Evolutionary conservation across 129 eudicot species (phyloP), one percentile per base, ranked within the genome.

Genomic region (Flaveria trinervia): DNA sequence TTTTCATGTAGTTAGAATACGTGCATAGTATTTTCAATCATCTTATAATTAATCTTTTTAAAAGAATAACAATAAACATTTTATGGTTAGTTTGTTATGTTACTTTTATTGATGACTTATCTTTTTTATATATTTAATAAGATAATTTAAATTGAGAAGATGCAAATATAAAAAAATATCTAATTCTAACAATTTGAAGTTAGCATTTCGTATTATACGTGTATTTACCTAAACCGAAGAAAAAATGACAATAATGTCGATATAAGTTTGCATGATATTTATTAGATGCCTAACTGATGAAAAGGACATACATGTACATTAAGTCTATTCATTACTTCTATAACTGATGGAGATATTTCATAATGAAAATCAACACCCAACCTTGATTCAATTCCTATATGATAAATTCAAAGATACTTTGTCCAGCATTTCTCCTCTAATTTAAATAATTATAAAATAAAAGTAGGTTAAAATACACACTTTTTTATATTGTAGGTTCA

Each of bases 201-300:
- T 65, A 20, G 25, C 43, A 13, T 76, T 65, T 51, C 65, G 20
- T 71, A 39, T 51, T 52, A 28, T n/a, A 5, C 30, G 25, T 18
- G 76, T 52, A 15, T 71, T 25, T 71, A n/a, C 65, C 43, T 28
- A 71, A 52, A 28, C 49, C 2, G 2, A 30, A 11, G 49, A 76
- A 48, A 76, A 17, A 56, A 65, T 64, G 20, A 50, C 72, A 33
- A 75, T 62, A 36, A 48, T 15, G 43, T 10, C 54, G 30, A 75
- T 76, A 76, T 65, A 54, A 65, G 36, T 45, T 46, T 26, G 62
- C 17, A 43, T 41, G 51, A 22, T 69, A 44, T 70, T 78, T 56
- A 70, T 69, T 26, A 50, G 1, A 70, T 57, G 82, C 82, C 76
- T 78, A 70, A 33, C 80, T 13, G 39, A 54, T 33, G 80, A 76